Evolutionary conservation across 768 basidiomycete species (phyloP).

Genomic region (Leccinum longicurvipes): DNA sequence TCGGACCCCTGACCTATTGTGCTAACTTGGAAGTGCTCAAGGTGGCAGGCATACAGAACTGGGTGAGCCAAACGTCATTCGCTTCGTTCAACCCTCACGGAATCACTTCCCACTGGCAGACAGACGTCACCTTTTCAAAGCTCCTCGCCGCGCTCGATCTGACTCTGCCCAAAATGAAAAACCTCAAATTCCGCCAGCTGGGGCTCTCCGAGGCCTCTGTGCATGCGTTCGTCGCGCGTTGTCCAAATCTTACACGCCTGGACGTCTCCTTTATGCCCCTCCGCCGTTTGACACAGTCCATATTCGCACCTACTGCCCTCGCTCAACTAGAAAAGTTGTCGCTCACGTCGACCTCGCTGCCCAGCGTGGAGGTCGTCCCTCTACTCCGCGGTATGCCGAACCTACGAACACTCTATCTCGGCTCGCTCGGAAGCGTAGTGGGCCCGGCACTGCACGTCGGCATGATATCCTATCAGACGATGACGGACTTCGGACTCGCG

Average conservation of each 20-base stretch:
- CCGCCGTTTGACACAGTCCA: conserved; percentile 32
- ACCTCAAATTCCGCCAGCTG: conserved; percentile 58
- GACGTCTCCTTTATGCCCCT: conserved; percentile 65
- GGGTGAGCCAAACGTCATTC: conserved; percentile 40
- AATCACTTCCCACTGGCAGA: conserved; percentile 36
- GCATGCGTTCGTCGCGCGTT: conserved; percentile 38
- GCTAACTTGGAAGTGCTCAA: conserved; percentile 52
- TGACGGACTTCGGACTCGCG: conserved; percentile 49
- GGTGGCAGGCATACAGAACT: conserved; percentile 57
- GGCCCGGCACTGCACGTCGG: conserved; percentile 42
- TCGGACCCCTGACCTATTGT: conserved; percentile 38
- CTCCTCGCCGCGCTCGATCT: conserved; percentile 34
- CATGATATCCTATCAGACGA: conserved; percentile 49
- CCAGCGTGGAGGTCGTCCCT: conserved; percentile 38
- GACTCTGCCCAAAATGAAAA: conserved; percentile 41
- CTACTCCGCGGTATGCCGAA: conserved; percentile 38
- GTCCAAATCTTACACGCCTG: conserved; percentile 50
- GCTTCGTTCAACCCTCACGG: not conserved
- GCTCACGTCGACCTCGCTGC: conserved; percentile 52
- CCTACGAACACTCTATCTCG: conserved; percentile 51
- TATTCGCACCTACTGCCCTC: not conserved
- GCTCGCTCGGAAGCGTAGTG: conserved; percentile 52
- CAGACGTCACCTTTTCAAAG: conserved; percentile 51
- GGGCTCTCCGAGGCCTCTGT: conserved; percentile 50
- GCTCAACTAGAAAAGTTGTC: conserved; percentile 56